phyloP scores from a whole-genome alignment of 2,329 filamentous ascomycete genomes.

The Dothistroma pini region DNA sequence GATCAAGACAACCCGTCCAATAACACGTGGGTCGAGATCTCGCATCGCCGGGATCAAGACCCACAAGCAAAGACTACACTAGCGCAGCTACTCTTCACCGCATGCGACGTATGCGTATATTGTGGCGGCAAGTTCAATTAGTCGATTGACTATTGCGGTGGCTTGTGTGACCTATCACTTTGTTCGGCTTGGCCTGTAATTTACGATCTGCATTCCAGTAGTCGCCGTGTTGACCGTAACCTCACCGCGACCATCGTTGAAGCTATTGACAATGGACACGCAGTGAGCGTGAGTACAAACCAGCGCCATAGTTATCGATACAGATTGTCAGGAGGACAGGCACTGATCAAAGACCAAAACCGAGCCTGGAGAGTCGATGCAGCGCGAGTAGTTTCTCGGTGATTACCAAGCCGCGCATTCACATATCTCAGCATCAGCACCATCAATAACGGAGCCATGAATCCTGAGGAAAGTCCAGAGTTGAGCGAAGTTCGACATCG shows the following conservation, averaged over 20 bases:
- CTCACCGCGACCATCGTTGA: slow-evolving; percentile 1
- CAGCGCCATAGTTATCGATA: background rate
- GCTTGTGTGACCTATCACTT: slow-evolving; percentile 17
- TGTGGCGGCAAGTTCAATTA: slow-evolving; percentile 37
- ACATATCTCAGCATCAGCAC: slow-evolving; percentile 7
- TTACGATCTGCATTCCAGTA: slow-evolving; percentile 26
- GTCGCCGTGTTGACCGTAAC: slow-evolving; percentile 16
- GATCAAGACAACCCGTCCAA: slow-evolving; percentile 9
- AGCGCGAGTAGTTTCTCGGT: background rate
- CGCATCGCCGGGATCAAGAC: slow-evolving; percentile 16
- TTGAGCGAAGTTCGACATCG: background rate
- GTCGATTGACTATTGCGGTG: slow-evolving; percentile 22
- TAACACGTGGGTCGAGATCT: slow-evolving; percentile 18
- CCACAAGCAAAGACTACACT: slow-evolving; percentile 24
- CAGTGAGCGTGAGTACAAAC: background rate
- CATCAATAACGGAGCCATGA: slow-evolving; percentile 3
- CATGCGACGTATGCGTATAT: slow-evolving; percentile 37
- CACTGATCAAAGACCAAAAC: background rate
- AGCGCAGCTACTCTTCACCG: slow-evolving; percentile 34
- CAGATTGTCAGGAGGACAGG: background rate
- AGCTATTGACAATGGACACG: background rate
- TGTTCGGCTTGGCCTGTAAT: slow-evolving; percentile 15
- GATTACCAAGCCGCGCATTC: background rate
- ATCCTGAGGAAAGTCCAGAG: background rate
- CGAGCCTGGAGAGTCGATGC: background rate